A percentile compares a stretch with the other conserved stretches of the same genome.
These are phyloP conservation scores for Eucalyptus urophylla DNA, from an alignment of 345 rosid genomes.

Conservation along the genomic window DNA sequence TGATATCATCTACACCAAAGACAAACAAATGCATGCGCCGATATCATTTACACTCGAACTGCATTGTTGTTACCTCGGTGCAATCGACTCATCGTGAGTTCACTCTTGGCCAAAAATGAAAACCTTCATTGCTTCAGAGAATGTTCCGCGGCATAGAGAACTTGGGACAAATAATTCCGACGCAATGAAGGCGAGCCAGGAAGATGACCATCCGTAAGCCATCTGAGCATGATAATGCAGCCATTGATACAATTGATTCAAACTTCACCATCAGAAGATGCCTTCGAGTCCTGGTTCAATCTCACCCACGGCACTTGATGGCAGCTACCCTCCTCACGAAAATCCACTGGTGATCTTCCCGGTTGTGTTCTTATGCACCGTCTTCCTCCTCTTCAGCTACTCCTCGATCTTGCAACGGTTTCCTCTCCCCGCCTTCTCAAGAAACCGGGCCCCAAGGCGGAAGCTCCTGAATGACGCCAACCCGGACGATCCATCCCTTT, in stretches of 20 bases:
- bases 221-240: neutral
- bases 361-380: neutral
- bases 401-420: neutral
- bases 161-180: neutral
- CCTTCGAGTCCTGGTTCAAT: neutral
- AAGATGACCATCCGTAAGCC: neutral
- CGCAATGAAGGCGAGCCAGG: neutral
- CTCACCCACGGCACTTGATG: neutral
- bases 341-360: neutral
- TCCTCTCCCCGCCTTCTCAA: neutral
- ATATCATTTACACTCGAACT: neutral
- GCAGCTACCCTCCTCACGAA: neutral
- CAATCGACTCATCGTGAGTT: neutral
- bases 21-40: neutral
- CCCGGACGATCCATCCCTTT: neutral
- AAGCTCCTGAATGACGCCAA: neutral
- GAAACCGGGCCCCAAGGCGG: neutral
- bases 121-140: neutral
- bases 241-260: neutral
- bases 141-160: neutral
- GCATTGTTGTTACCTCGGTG: neutral
- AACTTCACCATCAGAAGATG: neutral
- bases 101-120: neutral
- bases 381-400: conserved; percentile 3
- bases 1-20: neutral